These are phyloP conservation scores for Phaeoacremonium minimum DNA, from an alignment of 2,329 filamentous ascomycete genomes.

Conservation along the genomic window DNA sequence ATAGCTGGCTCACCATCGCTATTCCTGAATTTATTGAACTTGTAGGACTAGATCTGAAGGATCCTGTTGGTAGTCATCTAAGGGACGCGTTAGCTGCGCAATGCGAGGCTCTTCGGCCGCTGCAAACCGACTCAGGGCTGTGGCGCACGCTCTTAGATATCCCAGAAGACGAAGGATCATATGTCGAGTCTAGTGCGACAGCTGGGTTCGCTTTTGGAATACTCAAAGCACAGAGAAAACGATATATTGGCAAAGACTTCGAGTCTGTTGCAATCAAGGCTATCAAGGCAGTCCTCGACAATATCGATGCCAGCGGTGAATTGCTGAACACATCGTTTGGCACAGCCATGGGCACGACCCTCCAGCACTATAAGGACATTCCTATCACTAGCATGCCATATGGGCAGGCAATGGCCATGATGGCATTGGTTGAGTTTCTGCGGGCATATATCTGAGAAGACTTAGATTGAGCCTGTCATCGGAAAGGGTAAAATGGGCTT, in stretches of 20 bases:
- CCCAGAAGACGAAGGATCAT: constrained; percentile 62
- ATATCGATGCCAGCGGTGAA: constrained; percentile 65
- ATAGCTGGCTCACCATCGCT: constrained; percentile 77
- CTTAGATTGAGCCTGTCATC: too few relatives aligned
- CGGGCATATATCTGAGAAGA: constrained; percentile 44
- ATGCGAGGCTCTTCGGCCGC: constrained; percentile 55
- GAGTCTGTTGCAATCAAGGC: constrained; percentile 60
- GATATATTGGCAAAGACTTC: constrained; percentile 62
- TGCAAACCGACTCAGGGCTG: constrained; percentile 60
- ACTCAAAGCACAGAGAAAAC: constrained; percentile 66
- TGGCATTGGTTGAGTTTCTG: constrained; percentile 72
- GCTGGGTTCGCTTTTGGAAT: constrained; percentile 80
- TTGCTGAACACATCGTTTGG: constrained; percentile 73
- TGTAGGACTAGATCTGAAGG: constrained; percentile 56
- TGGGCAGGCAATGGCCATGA: constrained; percentile 80
- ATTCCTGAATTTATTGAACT: constrained; percentile 78
- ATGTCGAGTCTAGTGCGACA: constrained; percentile 72
- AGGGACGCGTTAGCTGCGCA: constrained; percentile 64
- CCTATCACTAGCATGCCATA: constrained; percentile 78
- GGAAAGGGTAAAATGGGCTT: too few relatives aligned
- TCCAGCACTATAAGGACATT: constrained; percentile 77
- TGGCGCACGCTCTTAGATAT: constrained; percentile 75
- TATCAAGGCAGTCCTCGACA: constrained; percentile 60
- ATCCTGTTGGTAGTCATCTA: constrained; percentile 57
- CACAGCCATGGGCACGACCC: constrained; percentile 68